phyloP scores from a whole-genome alignment of 1,284 basidiomycete species.

The Ustilago loliicola region DNA sequence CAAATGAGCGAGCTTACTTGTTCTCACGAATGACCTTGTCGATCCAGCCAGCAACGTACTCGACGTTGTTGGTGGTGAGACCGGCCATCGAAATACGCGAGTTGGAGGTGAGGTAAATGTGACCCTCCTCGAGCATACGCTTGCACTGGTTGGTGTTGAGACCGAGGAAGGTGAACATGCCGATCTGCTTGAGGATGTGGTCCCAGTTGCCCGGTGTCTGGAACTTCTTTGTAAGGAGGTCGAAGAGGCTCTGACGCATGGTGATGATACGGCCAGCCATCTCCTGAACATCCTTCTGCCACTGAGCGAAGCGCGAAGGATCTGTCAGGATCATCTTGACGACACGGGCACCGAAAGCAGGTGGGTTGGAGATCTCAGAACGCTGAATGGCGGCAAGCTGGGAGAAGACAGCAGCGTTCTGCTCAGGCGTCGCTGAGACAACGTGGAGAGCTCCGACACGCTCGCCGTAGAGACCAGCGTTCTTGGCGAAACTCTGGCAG shows the following conservation, averaged over 20 bases:
- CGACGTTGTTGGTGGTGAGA: conserved; percentile 81
- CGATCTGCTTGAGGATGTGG: conserved; percentile 74
- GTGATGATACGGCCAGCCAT: conserved; percentile 93
- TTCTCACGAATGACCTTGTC: conserved; percentile 65
- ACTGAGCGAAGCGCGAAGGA: conserved; percentile 80
- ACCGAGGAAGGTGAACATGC: conserved; percentile 69
- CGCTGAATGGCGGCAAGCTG: conserved; percentile 89
- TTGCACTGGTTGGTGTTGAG: conserved; percentile 76
- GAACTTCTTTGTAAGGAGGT: conserved; percentile 82
- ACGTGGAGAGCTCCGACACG: conserved; percentile 77
- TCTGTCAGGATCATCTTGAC: conserved; percentile 76
- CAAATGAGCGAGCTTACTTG: conserved; percentile 21
- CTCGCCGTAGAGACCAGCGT: conserved; percentile 90
- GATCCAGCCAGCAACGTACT: conserved; percentile 67
- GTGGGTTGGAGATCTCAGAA: conserved; percentile 93
- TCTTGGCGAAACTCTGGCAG: conserved; percentile 97
- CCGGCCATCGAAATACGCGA: conserved; percentile 92
- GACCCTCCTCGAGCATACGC: conserved; percentile 80
- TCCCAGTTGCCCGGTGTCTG: conserved; percentile 88
- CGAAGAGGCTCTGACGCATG: conserved; percentile 86
- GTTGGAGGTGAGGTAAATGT: conserved; percentile 88
- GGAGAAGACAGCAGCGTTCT: conserved; percentile 57
- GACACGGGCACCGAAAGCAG: conserved; percentile 87
- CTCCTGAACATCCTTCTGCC: conserved; percentile 89
- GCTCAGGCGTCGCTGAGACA: conserved; percentile 52